phyloP scores from a whole-genome alignment of 2,329 filamentous ascomycete genomes.

The Pseudogymnoascus sp. region DNA sequence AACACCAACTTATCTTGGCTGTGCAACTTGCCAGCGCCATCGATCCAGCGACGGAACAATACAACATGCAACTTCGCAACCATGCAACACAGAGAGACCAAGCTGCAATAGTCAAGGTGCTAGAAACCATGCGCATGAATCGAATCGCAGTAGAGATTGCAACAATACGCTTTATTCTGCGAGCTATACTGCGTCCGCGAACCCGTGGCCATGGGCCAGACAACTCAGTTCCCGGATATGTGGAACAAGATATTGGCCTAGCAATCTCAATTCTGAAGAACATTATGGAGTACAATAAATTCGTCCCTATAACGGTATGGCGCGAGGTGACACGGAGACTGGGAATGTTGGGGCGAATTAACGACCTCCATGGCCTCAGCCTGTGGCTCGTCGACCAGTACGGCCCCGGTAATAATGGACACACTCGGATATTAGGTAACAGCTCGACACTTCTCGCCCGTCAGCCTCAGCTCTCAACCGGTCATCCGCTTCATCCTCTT shows the following conservation, averaged over 20 bases:
- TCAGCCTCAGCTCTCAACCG: slow-evolving; percentile 14
- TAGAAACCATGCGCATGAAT: slow-evolving; percentile 41
- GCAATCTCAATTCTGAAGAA: slow-evolving; percentile 38
- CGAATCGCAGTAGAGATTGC: slow-evolving; percentile 33
- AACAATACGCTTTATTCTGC: slow-evolving; percentile 37
- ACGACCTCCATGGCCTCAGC: slow-evolving; percentile 43
- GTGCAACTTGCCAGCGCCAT: slow-evolving; percentile 39
- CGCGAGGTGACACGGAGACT: slow-evolving; percentile 49
- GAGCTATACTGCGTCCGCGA: slow-evolving; percentile 32
- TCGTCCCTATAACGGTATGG: slow-evolving; percentile 41
- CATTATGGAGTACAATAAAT: slow-evolving; percentile 36
- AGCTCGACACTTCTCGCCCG: slow-evolving; percentile 12
- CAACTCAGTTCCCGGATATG: not conserved
- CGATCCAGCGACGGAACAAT: slow-evolving; percentile 30
- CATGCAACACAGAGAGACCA: slow-evolving; percentile 30
- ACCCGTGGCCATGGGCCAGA: slow-evolving; percentile 18
- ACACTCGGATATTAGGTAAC: slow-evolving; percentile 1
- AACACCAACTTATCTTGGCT: slow-evolving; percentile 47
- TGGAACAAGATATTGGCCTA: slow-evolving; percentile 30
- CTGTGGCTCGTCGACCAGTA: slow-evolving; percentile 39
- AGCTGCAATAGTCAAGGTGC: slow-evolving; percentile 13
- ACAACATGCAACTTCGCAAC: slow-evolving; percentile 40
- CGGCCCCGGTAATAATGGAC: slow-evolving; percentile 10
- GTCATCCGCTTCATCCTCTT: slow-evolving; percentile 27
- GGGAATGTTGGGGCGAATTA: slow-evolving; percentile 46